These are phyloP conservation scores for Apiotrichum veenhuisii DNA, from an alignment of 1,284 basidiomycete species.

Conservation along the genomic window DNA sequence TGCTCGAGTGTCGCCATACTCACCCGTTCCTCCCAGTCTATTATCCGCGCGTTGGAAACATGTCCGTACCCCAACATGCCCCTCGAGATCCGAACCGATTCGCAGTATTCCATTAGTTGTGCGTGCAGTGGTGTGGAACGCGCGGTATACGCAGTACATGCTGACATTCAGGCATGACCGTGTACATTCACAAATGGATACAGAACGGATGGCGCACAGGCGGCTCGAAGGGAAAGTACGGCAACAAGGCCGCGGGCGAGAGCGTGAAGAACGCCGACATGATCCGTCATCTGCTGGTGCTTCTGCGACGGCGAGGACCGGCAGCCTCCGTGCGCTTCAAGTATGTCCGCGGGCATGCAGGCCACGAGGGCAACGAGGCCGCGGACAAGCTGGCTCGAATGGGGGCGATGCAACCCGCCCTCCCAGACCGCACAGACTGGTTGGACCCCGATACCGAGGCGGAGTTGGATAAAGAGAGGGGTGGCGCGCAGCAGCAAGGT, in stretches of 20 bases:
- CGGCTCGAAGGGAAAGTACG: neutral
- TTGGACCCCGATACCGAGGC: constrained; percentile 34
- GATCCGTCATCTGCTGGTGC: constrained; percentile 46
- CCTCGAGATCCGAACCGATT: constrained; percentile 50
- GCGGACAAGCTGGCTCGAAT: constrained; percentile 45
- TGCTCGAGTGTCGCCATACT: too few species aligned
- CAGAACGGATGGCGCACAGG: constrained; percentile 33
- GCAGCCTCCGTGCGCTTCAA: constrained; percentile 38
- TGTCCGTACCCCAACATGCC: constrained; percentile 46
- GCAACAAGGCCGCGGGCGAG: constrained; percentile 8
- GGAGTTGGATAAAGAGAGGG: constrained; percentile 12
- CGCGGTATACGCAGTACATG: neutral
- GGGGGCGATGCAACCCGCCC: constrained; percentile 31
- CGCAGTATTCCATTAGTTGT: constrained; percentile 49
- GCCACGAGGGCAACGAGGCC: constrained; percentile 45
- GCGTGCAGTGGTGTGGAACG: too few species aligned
- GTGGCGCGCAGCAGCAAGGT: constrained; percentile 46
- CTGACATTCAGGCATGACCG: constrained; percentile 41
- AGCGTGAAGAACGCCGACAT: constrained; percentile 48
- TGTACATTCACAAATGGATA: constrained; percentile 47
- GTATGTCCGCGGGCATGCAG: constrained; percentile 44
- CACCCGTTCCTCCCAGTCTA: constrained; percentile 32
- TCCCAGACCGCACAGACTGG: constrained; percentile 35
- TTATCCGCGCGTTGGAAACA: constrained; percentile 47
- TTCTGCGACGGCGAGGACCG: constrained; percentile 32